A percentile compares a stretch with the other conserved stretches of the same genome.
phyloP scores from a whole-genome alignment of 306 rosid species.

The Acmispon strigosus region DNA sequence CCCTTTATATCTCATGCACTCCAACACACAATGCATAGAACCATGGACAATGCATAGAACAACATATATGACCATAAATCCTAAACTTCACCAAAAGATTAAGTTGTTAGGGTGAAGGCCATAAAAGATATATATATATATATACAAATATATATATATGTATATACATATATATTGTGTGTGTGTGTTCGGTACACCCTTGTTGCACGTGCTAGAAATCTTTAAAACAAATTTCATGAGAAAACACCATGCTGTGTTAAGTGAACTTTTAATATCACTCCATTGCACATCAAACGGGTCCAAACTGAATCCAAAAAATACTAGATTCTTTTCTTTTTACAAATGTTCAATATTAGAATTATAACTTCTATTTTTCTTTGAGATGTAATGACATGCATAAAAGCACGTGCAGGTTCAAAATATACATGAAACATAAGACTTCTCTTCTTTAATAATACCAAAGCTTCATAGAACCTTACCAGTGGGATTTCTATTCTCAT shows the following conservation, averaged over 20 bases:
- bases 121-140: not conserved
- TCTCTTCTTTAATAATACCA: not conserved
- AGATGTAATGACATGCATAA: not conserved
- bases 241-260: not conserved
- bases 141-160: no score
- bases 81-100: not conserved
- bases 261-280: not conserved
- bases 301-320: not conserved
- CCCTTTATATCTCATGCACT: not conserved
- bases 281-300: not conserved
- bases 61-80: not conserved
- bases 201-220: not conserved
- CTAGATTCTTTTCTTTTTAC: not conserved
- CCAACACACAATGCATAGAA: no score
- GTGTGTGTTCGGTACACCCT: not conserved
- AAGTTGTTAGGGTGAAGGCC: not conserved
- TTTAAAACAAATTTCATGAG: not conserved
- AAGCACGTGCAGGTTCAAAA: not conserved
- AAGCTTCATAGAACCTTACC: conserved; percentile 41
- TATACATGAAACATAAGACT: not conserved
- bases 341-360: not conserved
- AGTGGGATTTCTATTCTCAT: conserved; percentile 63
- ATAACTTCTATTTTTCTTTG: not conserved
- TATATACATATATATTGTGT: no score
- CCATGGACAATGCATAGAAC: no score